A percentile compares a stretch with the other conserved stretches of the same genome.
These are phyloP conservation scores for Lasiodiplodia citricola DNA, from an alignment of 2,329 filamentous ascomycete genomes.

Conservation along the genomic window DNA sequence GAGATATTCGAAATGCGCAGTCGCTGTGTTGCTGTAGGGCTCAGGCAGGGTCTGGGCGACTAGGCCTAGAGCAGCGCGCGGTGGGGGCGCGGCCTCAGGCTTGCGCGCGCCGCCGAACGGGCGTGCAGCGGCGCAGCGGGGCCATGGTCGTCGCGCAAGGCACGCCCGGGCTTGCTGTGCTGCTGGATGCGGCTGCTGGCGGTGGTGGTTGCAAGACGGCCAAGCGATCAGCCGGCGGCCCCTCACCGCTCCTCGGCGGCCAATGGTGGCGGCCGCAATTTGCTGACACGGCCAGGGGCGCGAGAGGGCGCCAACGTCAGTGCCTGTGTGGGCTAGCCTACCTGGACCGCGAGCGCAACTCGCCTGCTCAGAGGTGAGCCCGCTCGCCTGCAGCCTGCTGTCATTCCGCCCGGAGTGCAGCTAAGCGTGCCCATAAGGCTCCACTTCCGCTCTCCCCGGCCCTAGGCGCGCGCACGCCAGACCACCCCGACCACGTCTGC, in stretches of 20 bases:
- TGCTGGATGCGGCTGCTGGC: background rate
- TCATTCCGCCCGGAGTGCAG: background rate
- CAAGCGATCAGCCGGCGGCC: conserved; percentile 21
- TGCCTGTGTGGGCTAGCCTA: conserved; percentile 22
- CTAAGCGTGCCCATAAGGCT: background rate
- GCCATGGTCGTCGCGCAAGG: too few relatives aligned
- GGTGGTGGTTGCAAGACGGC: background rate
- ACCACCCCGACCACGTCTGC: conserved; percentile 15
- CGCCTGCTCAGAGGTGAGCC: conserved; percentile 1
- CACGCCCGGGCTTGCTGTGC: background rate
- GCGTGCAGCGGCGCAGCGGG: background rate
- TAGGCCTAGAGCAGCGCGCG: background rate
- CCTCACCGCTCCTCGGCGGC: conserved; percentile 14
- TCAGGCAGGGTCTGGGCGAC: background rate
- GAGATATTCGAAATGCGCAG: background rate
- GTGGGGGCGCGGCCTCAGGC: background rate
- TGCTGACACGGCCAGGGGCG: conserved; percentile 13
- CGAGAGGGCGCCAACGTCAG: conserved; percentile 18
- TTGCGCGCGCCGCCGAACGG: background rate
- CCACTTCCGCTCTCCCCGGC: conserved; percentile 15
- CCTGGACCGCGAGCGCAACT: background rate
- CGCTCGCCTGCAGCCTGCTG: conserved; percentile 1
- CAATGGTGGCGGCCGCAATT: conserved; percentile 2
- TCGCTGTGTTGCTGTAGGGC: background rate
- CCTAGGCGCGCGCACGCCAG: background rate